Conservation (phyloP, 768 basidiomycete genomes). For the Boletus rubescentipes region DNA sequence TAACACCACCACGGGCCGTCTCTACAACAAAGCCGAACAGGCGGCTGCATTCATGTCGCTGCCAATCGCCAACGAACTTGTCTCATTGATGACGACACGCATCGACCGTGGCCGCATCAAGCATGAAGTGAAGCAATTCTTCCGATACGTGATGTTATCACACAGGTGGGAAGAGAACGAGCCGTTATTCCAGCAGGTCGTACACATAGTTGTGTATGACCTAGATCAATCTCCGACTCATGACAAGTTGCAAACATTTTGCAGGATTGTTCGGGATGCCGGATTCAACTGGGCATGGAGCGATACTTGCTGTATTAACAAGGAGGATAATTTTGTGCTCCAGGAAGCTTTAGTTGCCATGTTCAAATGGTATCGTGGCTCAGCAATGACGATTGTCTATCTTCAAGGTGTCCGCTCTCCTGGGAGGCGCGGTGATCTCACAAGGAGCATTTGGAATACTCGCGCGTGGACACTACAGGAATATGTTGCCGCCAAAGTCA, state of each 20-base stretch:
- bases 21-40: too few species aligned
- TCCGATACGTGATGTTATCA: background rate
- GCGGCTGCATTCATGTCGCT: too few species aligned
- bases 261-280: background rate
- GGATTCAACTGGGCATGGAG: background rate
- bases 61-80: too few species aligned
- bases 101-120: too few species aligned
- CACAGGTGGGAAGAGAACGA: background rate
- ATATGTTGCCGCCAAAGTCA: background rate
- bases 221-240: background rate
- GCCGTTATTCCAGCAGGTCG: background rate
- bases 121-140: background rate
- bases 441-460: background rate
- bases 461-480: background rate
- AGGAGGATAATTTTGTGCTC: background rate
- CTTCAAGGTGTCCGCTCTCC: background rate
- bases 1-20: too few species aligned
- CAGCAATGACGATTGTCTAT: background rate
- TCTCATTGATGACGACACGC: too few species aligned
- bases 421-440: background rate
- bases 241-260: background rate
- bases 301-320: background rate
- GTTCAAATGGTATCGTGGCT: background rate
- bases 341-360: background rate
- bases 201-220: background rate